These are phyloP conservation scores for Mycena olivaceomarginata DNA, from an alignment of 768 basidiomycete species.

Conservation along the genomic window DNA sequence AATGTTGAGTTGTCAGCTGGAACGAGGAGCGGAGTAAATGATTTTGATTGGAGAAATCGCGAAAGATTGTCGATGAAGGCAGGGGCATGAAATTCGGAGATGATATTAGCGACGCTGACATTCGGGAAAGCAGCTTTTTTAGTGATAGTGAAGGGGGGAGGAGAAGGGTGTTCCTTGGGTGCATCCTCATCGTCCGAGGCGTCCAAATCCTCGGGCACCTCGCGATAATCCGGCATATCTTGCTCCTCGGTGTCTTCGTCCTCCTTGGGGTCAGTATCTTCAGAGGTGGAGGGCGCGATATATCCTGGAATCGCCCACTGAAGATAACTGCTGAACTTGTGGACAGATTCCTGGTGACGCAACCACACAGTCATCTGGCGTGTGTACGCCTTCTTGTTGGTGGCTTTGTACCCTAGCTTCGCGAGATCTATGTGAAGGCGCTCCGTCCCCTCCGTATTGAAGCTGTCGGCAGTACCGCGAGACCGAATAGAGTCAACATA, in stretches of 20 bases:
- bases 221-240: too few species aligned
- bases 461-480: conserved; percentile 46
- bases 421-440: too few species aligned
- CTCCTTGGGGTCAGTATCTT: too few species aligned
- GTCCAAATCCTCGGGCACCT: too few species aligned
- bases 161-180: too few species aligned
- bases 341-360: conserved; percentile 49
- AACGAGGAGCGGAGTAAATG: not conserved
- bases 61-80: not conserved
- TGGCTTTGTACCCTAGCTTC: conserved; percentile 42
- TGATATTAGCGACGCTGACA: not conserved
- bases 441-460: too few species aligned
- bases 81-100: not conserved
- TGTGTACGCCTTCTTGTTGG: conserved; percentile 48
- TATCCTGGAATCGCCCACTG: conserved; percentile 26
- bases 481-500: conserved; percentile 50
- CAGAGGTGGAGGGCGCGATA: not conserved
- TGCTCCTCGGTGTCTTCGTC: too few species aligned
- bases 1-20: conserved; percentile 1
- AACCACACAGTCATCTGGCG: conserved; percentile 63
- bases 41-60: not conserved
- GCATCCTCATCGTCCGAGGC: too few species aligned
- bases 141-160: too few species aligned
- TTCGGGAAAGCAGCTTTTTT: too few species aligned
- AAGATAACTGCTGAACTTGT: conserved; percentile 19